Percentiles rank a stretch among this genome's conserved stretches.
These are phyloP conservation scores for Ligustrum vulgare DNA, from an alignment of 257 asterid genomes.

Conservation along the genomic window DNA sequence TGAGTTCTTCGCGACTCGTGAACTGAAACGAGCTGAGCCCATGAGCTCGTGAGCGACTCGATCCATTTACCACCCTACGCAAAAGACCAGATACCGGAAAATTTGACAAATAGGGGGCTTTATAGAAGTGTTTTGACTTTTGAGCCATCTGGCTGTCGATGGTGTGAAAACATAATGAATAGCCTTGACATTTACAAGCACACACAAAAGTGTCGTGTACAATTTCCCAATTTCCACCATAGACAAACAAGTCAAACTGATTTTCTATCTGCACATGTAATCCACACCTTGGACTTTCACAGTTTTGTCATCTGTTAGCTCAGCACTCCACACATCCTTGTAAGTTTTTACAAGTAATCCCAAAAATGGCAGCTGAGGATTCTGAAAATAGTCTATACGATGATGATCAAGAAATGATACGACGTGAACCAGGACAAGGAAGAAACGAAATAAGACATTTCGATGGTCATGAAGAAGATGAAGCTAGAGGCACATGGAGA, in stretches of 20 bases:
- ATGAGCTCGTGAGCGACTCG: too few species aligned
- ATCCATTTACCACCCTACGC: too few species aligned
- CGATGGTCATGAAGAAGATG: constrained; percentile 14
- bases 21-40: too few species aligned
- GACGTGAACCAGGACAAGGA: neutral
- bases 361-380: constrained; percentile 13
- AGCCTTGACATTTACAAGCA: neutral
- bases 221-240: neutral
- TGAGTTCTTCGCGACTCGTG: too few species aligned
- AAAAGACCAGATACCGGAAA: too few species aligned
- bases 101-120: too few species aligned
- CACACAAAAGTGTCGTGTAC: neutral
- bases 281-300: neutral
- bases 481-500: constrained; percentile 50
- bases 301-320: neutral
- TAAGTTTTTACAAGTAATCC: neutral
- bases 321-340: neutral
- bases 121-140: too few species aligned
- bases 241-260: neutral
- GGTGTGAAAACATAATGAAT: neutral
- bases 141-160: neutral
- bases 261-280: neutral
- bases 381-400: neutral
- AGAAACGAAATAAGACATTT: neutral
- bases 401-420: neutral